phyloP scores from a whole-genome alignment of 2,329 filamentous ascomycete species.

The Endothia cerciana region DNA sequence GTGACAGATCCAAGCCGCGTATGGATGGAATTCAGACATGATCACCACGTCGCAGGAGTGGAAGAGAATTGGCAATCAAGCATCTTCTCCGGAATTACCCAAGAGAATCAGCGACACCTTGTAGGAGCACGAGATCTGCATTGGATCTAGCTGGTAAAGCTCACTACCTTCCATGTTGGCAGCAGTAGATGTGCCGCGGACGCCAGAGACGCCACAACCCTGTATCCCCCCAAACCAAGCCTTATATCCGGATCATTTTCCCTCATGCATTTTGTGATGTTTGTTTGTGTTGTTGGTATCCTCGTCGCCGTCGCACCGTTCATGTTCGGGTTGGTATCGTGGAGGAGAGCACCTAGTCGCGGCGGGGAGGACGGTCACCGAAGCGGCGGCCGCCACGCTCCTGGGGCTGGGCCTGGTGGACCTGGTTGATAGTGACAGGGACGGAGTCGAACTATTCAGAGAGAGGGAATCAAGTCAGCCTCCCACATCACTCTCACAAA shows the following conservation, averaged over 20 bases:
- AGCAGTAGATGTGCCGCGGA: conserved; percentile 35
- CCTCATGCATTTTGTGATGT: conserved; percentile 35
- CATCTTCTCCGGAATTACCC: conserved; percentile 66
- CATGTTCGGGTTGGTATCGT: conserved; percentile 8
- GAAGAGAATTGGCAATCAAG: conserved; percentile 82
- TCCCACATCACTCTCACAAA: not conserved
- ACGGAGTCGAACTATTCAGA: conserved; percentile 85
- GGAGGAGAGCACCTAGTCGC: conserved; percentile 43
- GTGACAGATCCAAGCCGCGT: conserved; percentile 5
- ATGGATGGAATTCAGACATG: not conserved
- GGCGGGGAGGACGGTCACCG: conserved; percentile 49
- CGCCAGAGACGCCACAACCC: conserved; percentile 51
- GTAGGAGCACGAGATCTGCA: conserved; percentile 62
- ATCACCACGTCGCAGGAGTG: conserved; percentile 12
- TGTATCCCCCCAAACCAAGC: conserved; percentile 42
- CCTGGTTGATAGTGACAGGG: conserved; percentile 92
- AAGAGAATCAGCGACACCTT: conserved; percentile 88
- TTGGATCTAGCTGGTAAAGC: conserved; percentile 60
- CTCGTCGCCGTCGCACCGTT: conserved; percentile 22
- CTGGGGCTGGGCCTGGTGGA: conserved; percentile 83
- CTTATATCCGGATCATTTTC: conserved; percentile 39
- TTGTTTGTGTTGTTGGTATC: conserved; percentile 32
- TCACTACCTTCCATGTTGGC: conserved; percentile 58
- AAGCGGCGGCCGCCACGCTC: conserved; percentile 68
- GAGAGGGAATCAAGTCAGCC: conserved; percentile 17